phyloP scores from a whole-genome alignment of 1,139 yeast species.

The Arxiozyma bovina region DNA sequence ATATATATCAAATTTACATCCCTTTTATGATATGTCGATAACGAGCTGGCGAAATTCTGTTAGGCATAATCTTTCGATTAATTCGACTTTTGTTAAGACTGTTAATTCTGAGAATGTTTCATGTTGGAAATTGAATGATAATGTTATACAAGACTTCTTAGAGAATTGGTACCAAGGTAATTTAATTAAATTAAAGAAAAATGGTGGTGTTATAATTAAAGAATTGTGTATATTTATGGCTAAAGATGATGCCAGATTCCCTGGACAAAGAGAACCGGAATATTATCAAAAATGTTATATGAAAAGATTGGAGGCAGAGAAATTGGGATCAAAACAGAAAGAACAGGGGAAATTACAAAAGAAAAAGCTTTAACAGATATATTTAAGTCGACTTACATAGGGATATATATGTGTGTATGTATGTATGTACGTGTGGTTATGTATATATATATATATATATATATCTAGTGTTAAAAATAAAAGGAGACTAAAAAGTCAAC shows the following conservation, averaged over 20 bases:
- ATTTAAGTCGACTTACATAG: neutral
- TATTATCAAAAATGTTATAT: neutral
- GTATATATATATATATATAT: too few species aligned
- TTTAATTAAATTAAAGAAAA: conserved; percentile 52
- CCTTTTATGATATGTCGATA: conserved; percentile 71
- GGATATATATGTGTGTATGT: too few species aligned
- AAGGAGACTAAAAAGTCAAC: too few species aligned
- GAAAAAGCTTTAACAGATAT: neutral
- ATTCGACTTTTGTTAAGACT: conserved; percentile 73
- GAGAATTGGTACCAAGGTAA: conserved; percentile 68
- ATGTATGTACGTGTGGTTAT: too few species aligned
- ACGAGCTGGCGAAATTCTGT: conserved; percentile 90
- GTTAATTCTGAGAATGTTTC: neutral
- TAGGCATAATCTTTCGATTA: conserved; percentile 69
- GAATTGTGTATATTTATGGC: conserved; percentile 67
- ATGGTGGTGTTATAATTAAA: conserved; percentile 73
- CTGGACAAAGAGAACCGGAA: conserved; percentile 24
- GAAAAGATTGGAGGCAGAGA: neutral
- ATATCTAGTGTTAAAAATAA: too few species aligned
- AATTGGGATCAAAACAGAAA: neutral
- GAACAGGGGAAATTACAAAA: too few species aligned
- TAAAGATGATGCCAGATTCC: conserved; percentile 50
- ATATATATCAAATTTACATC: conserved; percentile 45
- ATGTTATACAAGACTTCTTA: conserved; percentile 73
- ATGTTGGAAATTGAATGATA: conserved; percentile 78